Percentiles rank a stretch among this genome's conserved stretches.
Evolutionary conservation across 1,139 yeast genomes (phyloP).

Genomic region (Candida sanyaensis): DNA sequence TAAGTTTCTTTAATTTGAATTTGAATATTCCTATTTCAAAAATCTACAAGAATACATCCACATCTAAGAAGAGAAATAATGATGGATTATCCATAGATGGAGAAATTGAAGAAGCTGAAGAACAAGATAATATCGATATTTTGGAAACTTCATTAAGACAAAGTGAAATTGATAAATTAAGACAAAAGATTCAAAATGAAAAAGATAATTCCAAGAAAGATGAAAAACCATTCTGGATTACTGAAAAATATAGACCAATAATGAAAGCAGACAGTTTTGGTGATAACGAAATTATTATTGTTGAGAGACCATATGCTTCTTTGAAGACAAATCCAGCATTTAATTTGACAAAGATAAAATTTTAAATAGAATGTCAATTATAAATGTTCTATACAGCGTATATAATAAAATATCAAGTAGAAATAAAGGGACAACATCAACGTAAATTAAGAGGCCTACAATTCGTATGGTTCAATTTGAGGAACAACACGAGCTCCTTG

Average conservation of each 20-base stretch:
- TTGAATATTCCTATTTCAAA: constrained; percentile 54
- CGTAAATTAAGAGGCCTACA: background rate
- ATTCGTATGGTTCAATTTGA: constrained; percentile 21
- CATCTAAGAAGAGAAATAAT: constrained; percentile 56
- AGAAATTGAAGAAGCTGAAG: constrained; percentile 18
- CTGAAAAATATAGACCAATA: constrained; percentile 76
- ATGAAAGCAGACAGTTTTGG: constrained; percentile 62
- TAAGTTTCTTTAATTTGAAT: constrained; percentile 71
- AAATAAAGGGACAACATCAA: background rate
- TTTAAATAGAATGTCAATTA: constrained; percentile 28
- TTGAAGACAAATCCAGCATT: constrained; percentile 71
- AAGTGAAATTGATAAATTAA: constrained; percentile 30
- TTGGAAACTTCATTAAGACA: constrained; percentile 34
- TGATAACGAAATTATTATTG: constrained; percentile 61
- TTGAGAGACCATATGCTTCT: constrained; percentile 74
- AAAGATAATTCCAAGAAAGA: constrained; percentile 25
- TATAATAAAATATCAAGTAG: background rate
- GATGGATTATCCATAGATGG: constrained; percentile 57
- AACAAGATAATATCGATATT: constrained; percentile 35
- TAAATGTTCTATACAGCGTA: constrained; percentile 5
- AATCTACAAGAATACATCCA: constrained; percentile 25
- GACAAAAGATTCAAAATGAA: constrained; percentile 24
- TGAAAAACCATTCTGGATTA: constrained; percentile 66
- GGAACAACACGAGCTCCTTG: constrained; percentile 64
- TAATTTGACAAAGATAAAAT: constrained; percentile 64